Conservation (phyloP, 2,329 filamentous ascomycete genomes). For the Colletotrichum gigasporum region DNA sequence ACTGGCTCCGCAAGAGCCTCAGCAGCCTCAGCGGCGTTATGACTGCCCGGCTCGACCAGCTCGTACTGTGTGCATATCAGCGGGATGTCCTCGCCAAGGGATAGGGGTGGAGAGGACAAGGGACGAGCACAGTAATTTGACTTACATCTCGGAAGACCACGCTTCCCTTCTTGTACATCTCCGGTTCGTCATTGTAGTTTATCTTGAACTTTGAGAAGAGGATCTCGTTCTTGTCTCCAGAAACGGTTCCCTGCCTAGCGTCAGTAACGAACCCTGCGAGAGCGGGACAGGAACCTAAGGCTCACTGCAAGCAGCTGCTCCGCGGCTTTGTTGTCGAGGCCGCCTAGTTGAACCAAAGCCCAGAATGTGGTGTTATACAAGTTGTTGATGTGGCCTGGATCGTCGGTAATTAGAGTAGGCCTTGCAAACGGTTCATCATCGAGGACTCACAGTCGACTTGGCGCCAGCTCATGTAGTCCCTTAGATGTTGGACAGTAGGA, state of each 20-base stretch:
- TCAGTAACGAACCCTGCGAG: constrained; percentile 28
- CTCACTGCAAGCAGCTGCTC: constrained; percentile 80
- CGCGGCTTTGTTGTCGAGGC: constrained; percentile 79
- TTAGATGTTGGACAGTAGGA: constrained; percentile 80
- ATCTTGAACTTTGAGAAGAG: constrained; percentile 88
- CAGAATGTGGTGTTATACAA: constrained; percentile 98
- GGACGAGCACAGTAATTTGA: not conserved
- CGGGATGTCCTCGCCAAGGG: not conserved
- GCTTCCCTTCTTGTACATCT: constrained; percentile 93
- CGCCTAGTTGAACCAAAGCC: constrained; percentile 82
- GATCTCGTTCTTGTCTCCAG: constrained; percentile 95
- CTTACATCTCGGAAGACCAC: constrained; percentile 84
- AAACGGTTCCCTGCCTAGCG: constrained; percentile 74
- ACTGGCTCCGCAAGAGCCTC: constrained; percentile 62
- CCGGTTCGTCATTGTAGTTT: constrained; percentile 97
- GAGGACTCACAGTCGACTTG: constrained; percentile 87
- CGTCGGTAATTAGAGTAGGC: constrained; percentile 29
- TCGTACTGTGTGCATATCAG: constrained; percentile 66
- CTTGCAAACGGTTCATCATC: too few species aligned
- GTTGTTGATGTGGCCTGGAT: constrained; percentile 92
- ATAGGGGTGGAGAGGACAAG: not conserved
- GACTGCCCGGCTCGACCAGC: constrained; percentile 67
- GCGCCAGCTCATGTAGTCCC: constrained; percentile 97
- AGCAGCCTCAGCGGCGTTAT: constrained; percentile 55
- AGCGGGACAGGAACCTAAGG: not conserved